A percentile compares a stretch with the other conserved stretches of the same genome.
Conservation (phyloP, 768 basidiomycete species). For the Rhodotorula sphaerocarpa region DNA sequence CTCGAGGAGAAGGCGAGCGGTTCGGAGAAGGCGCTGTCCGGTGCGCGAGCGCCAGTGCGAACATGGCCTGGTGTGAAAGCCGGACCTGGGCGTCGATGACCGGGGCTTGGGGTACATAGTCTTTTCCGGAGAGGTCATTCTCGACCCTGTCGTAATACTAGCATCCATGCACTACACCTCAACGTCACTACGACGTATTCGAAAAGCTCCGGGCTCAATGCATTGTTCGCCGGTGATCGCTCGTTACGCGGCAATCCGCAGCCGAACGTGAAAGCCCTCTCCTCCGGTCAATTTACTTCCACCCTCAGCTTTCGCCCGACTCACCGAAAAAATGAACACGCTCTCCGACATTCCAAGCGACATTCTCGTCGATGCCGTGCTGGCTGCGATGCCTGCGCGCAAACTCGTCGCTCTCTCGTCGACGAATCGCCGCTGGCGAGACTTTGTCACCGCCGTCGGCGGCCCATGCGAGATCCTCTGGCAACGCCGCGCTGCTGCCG, state of each 20-base stretch:
- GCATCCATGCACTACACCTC: no score
- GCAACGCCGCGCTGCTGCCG: conserved; percentile 59
- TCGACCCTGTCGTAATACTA: no score
- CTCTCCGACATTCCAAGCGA: conserved; percentile 62
- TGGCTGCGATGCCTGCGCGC: conserved; percentile 47
- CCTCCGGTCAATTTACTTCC: no score
- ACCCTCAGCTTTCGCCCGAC: no score
- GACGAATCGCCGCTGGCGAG: conserved; percentile 57
- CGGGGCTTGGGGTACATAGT: no score
- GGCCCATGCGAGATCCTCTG: conserved; percentile 56
- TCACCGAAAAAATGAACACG: no score
- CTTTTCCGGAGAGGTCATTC: no score
- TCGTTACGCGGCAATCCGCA: no score
- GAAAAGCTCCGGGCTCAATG: no score
- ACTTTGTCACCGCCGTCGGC: conserved; percentile 52
- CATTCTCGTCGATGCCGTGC: conserved; percentile 64
- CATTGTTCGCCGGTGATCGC: no score
- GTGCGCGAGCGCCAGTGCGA: not conserved
- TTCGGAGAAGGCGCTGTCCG: not conserved
- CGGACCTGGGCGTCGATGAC: not conserved
- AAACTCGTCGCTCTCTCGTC: conserved; percentile 56
- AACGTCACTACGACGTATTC: no score
- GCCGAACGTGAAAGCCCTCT: no score
- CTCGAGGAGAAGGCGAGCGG: conserved; percentile 3
- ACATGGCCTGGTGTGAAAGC: not conserved